Base-by-base conservation (phyloP, 129 eudicot species). In the Mikania micrantha region DNA sequence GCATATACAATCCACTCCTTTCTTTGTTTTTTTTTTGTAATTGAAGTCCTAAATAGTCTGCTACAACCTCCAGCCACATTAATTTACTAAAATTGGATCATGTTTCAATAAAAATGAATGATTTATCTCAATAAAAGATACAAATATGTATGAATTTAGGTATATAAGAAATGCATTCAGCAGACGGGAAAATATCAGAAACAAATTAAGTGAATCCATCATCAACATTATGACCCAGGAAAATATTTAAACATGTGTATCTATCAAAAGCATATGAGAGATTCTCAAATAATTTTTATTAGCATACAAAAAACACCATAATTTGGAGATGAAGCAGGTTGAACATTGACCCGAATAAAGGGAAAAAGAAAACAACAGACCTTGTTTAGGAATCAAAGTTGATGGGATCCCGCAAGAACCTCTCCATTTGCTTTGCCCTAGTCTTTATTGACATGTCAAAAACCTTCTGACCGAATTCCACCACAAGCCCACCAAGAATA, bases 401-500 rank as follows among this genome's bases (percentile, higher is more conserved):
- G 79, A 79, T 59, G 15, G 97, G 97, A 15, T 91, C 87, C 22
- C 97, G 81, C 72, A 91, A 80, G 81, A 91, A 88, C 76, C 94
- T 79, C 79, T 91, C 95, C 97, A 91, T 91, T 78, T 91, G 90
- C 63, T 77, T 80, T 25, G 97, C 97, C 81, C 93, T 77, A 5
- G 95, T 91, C 79, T 73, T 91, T 24, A 87, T 91, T 38, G 97
- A 91, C 90, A 83, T 83, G 76, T 91, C 97, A 67, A 87, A 85
- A 7, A 91, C 95, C 74, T 91, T 91, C 40, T 81, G 87, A 8
- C 85, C 72, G 10, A 87, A 91, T 71, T 91, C 95, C 50, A 91
- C 92, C 83, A 91, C 85, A 60, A 91, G 62, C 40, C 95, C 97
- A n/a, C 95, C 97, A 49, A 91, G 92, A 79, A 91, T 91, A 66